Evolutionary conservation across 2,329 filamentous ascomycete genomes (phyloP), one percentile per base, ranked within the genome.

Genomic region (Colletotrichum aenigma): DNA sequence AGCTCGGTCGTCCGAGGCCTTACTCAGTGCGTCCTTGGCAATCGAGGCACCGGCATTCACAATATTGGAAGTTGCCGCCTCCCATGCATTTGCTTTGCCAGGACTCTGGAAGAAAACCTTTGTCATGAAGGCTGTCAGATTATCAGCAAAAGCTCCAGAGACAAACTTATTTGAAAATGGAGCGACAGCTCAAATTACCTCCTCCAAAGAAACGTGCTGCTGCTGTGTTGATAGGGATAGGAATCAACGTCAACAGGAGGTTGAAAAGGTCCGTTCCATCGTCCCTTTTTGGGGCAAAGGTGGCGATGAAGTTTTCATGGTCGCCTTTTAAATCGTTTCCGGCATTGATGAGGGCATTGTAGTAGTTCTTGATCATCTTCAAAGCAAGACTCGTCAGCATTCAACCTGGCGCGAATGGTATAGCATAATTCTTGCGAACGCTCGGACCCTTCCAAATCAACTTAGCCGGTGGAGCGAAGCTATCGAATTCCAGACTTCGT

Each of bases 401-500:
- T 18, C 38, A 18, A 13, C 34, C 4, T 12, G 0, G 48, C 24
- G 2, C 48, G 13, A 24, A 55, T 4, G n/a, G 48, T 4, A 21
- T 7, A 55, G 48, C 48, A 21, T 60, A 16, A 0, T 28, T 16
- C 56, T 26, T 13, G 16, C 60, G 28, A 38, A 38, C 0, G 34
- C 34, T 36, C 15, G 34, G 7, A 16, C 34, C 4, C 34, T 38
- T 16, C 34, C 0, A 38, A 38, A 38, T 38, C 15, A 38, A 48
- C 66, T 32, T 48, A 61, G 55, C n/a, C 16, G 28, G 24, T 70
- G 66, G 7, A 70, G 32, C 24, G 38, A 21, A 21, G 56, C 24
- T 7, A 70, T 18, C 30, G 30, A 28, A 6, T 70, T 70, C 66
- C 55, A 70, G 16, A 70, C 28, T 26, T 70, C 66, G 34, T 60